Conservation (phyloP, 2,329 filamentous ascomycete genomes). For the Aspergillus carbonarius region DNA sequence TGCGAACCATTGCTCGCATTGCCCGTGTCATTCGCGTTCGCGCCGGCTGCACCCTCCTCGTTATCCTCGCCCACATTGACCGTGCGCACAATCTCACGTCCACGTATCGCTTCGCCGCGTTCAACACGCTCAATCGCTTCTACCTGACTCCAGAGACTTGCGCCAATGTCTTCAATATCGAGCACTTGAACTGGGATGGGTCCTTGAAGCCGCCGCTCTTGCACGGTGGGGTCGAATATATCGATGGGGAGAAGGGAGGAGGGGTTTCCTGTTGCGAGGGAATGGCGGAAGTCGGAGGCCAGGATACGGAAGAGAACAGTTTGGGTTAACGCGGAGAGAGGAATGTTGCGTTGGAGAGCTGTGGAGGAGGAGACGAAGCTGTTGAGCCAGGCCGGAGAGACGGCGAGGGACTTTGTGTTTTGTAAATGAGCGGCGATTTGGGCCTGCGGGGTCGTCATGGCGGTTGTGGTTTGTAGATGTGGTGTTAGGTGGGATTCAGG, state of each 20-base stretch:
- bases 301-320: constrained; percentile 80
- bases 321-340: constrained; percentile 70
- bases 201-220: constrained; percentile 57
- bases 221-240: constrained; percentile 53
- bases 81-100: constrained; percentile 78
- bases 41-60: constrained; percentile 30
- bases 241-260: constrained; percentile 55
- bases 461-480: constrained; percentile 23
- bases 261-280: constrained; percentile 52
- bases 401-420: constrained; percentile 55
- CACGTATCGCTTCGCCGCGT: constrained; percentile 54
- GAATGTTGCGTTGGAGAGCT: constrained; percentile 54
- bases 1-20: constrained; percentile 59
- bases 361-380: constrained; percentile 58
- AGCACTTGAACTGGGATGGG: constrained; percentile 78
- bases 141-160: constrained; percentile 81
- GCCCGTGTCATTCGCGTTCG: constrained; percentile 15
- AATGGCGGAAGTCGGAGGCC: constrained; percentile 69
- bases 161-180: constrained; percentile 79
- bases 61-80: constrained; percentile 54
- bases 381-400: constrained; percentile 62
- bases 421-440: constrained; percentile 55
- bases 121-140: constrained; percentile 64
- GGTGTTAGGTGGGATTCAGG: neutral
- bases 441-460: constrained; percentile 29